A percentile compares a stretch with the other conserved stretches of the same genome.
Conservation (phyloP, 2,329 filamentous ascomycete genomes). For the Penicillium olsonii region DNA sequence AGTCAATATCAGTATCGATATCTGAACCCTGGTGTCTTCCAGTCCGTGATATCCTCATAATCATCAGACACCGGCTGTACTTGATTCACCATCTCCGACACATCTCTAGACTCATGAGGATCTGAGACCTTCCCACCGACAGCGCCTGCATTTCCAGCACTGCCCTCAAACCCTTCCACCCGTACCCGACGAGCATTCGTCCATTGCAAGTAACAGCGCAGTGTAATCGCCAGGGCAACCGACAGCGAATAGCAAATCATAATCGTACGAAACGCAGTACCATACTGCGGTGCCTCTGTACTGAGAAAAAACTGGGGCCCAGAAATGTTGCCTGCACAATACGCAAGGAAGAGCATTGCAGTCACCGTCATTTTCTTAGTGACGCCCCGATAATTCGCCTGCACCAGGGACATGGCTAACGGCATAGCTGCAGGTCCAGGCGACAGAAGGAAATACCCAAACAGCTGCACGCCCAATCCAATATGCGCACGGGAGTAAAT, state of each 20-base stretch:
- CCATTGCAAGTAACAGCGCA: slow-evolving; percentile 53
- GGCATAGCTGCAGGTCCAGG: slow-evolving; percentile 58
- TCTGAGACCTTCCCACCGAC: slow-evolving; percentile 49
- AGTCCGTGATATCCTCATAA: slow-evolving; percentile 62
- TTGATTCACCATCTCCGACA: slow-evolving; percentile 28
- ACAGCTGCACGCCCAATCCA: slow-evolving; percentile 49
- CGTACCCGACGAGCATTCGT: slow-evolving; percentile 47
- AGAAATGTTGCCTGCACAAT: slow-evolving; percentile 59
- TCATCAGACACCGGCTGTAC: slow-evolving; percentile 48
- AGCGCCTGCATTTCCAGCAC: slow-evolving; percentile 32
- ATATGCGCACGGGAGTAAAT: slow-evolving; percentile 52
- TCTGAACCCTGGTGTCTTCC: slow-evolving; percentile 60
- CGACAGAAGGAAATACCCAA: slow-evolving; percentile 60
- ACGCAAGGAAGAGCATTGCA: slow-evolving; percentile 57
- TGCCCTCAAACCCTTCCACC: slow-evolving; percentile 36
- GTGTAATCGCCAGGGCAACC: slow-evolving; percentile 44
- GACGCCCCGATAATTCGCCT: slow-evolving; percentile 58
- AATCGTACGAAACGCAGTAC: slow-evolving; percentile 58
- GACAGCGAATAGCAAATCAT: slow-evolving; percentile 59
- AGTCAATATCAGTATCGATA: slow-evolving; percentile 57
- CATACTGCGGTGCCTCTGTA: slow-evolving; percentile 53
- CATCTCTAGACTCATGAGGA: slow-evolving; percentile 39
- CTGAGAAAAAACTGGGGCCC: slow-evolving; percentile 59
- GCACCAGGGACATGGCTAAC: slow-evolving; percentile 57
- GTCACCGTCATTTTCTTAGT: slow-evolving; percentile 64